Base-by-base conservation (phyloP, 2,329 filamentous ascomycete genomes). In the Cercospora sp. region DNA sequence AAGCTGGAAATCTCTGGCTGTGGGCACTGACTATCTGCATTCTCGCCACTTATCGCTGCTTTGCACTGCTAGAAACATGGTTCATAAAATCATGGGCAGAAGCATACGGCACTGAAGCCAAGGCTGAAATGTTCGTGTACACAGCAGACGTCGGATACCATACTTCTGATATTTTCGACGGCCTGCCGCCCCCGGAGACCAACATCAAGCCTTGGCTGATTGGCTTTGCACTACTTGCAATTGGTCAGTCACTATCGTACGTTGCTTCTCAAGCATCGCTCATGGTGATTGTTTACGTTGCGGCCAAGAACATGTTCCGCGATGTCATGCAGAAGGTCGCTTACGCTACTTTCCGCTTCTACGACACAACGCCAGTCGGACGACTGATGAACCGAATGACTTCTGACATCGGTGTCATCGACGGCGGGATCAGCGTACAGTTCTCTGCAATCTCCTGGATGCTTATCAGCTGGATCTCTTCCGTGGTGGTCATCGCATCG, bases 371-470 rank as follows among this genome's bases (percentile, higher is more conserved):
- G 0, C 94, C 94, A 0, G 89, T 96, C 0, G 94, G 94, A 0
- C 88, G 94, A 58, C 82, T 97, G 69, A 97, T 97, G 91, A 97
- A 97, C 78, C 88, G 94, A 7, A 85, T 97, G 69, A 97, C 93
- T 0, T 92, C 92, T 1, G 93, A 97, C 75, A 95, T 97, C 80
- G 91, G 91, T 30, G 94, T 92, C 61, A 87, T 97, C 0, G 94
- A 97, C 75, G 93, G 93, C 0, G 90, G 91, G n/a, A 91, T 97
- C 74, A 90, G 91, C 59, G 81, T 84, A 9, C 89, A 92, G 12
- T 87, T 97, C 60, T 89, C 92, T 69, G 80, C 85, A 0, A 90
- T 94, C 10, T 88, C 89, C 0, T 92, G 89, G 79, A 86, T 89
- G 67, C 80, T 86, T 3, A 89, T 97, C 51, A 87, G 88, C 2